Percentiles rank a stretch among this genome's conserved stretches.
phyloP scores from a whole-genome alignment of 179 eudicot species.

The Beta corolliflora region DNA sequence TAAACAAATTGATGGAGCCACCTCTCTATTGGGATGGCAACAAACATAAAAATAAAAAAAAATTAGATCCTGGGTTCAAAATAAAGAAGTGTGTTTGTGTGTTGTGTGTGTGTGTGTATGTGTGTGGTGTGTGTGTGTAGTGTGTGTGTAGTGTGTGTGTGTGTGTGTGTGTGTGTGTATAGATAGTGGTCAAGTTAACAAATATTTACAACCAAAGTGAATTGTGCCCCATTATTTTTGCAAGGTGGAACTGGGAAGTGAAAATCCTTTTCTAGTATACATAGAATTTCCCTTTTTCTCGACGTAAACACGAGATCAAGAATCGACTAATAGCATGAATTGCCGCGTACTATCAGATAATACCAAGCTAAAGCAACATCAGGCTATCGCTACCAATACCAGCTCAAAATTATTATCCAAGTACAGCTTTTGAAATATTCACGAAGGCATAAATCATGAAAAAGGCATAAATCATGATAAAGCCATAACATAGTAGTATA shows the following conservation, averaged over 20 bases:
- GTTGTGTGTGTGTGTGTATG: too few species aligned
- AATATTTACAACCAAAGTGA: background rate
- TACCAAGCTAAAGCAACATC: background rate
- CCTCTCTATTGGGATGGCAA: background rate
- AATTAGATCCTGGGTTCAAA: too few species aligned
- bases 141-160: too few species aligned
- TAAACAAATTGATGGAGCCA: background rate
- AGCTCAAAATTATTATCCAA: background rate
- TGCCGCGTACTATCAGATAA: background rate
- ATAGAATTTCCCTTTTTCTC: too few species aligned
- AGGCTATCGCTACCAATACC: background rate
- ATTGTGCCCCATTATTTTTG: background rate
- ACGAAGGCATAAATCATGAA: background rate
- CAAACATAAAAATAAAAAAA: background rate
- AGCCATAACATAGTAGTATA: background rate
- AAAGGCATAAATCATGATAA: background rate
- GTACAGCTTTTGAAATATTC: background rate
- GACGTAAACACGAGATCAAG: too few species aligned
- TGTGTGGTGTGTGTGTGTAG: too few species aligned
- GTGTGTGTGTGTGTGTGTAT: background rate
- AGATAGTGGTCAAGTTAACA: background rate
- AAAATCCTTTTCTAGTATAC: too few species aligned
- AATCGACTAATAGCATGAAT: background rate
- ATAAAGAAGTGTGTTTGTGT: too few species aligned
- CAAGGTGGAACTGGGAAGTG: background rate